Evolutionary conservation across 805 yeast genomes (phyloP).

Genomic region (Wickerhamomyces mucosus): DNA sequence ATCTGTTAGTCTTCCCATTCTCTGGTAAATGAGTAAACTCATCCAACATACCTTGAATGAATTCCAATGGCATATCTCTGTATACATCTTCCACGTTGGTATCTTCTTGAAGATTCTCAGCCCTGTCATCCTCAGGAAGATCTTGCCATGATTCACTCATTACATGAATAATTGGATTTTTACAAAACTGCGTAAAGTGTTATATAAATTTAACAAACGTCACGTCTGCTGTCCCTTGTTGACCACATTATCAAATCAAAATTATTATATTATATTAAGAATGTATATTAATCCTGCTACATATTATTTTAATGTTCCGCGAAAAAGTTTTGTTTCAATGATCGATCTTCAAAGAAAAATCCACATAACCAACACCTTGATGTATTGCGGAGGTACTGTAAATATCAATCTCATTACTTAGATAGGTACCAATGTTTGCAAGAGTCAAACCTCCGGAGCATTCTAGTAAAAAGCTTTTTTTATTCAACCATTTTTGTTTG

Average conservation of each 20-base stretch:
- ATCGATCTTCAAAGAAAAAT: slow-evolving; percentile 72
- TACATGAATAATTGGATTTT: not conserved
- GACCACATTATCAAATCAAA: too few relatives aligned
- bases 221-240: too few relatives aligned
- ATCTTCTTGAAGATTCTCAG: slow-evolving; percentile 1
- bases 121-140: slow-evolving; percentile 10
- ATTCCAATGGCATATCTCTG: slow-evolving; percentile 9
- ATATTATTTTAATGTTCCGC: too few relatives aligned
- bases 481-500: slow-evolving; percentile 43
- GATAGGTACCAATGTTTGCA: slow-evolving; percentile 51
- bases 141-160: slow-evolving; percentile 25
- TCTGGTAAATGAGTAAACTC: too few relatives aligned
- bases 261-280: too few relatives aligned
- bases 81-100: slow-evolving; percentile 5
- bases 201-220: too few relatives aligned
- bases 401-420: slow-evolving; percentile 76
- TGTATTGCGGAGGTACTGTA: slow-evolving; percentile 88
- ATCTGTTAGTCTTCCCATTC: not conserved
- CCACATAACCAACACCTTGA: slow-evolving; percentile 81
- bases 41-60: slow-evolving; percentile 11
- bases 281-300: too few relatives aligned
- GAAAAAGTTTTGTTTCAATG: slow-evolving; percentile 18
- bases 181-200: too few relatives aligned
- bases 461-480: slow-evolving; percentile 58
- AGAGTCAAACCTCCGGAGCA: slow-evolving; percentile 87